These are phyloP conservation scores for Mycena alexandri DNA, from an alignment of 768 basidiomycete species.

Conservation along the genomic window DNA sequence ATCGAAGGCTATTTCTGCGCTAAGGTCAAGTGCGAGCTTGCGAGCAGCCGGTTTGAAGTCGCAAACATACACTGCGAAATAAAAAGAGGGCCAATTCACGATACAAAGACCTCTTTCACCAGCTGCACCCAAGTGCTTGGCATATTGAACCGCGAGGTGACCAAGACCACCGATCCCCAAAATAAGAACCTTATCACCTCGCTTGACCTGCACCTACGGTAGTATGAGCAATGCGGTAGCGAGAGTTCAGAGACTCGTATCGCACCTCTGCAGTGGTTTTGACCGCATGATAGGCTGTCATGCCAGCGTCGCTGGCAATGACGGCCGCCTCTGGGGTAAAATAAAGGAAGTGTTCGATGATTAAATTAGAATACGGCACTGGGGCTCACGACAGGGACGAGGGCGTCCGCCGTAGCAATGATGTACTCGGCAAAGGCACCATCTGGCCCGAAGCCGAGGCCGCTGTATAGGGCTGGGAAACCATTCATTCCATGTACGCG, in stretches of 20 bases:
- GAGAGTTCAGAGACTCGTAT: neutral
- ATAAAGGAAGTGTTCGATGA: slow-evolving; percentile 1
- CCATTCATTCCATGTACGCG: slow-evolving; percentile 25
- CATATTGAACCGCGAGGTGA: slow-evolving; percentile 39
- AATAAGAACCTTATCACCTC: slow-evolving; percentile 36
- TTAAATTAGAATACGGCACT: neutral
- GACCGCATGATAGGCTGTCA: slow-evolving; percentile 37
- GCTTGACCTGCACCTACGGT: slow-evolving; percentile 35
- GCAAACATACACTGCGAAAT: slow-evolving; percentile 35
- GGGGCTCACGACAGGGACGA: slow-evolving; percentile 34
- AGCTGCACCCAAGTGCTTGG: slow-evolving; percentile 41
- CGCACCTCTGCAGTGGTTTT: slow-evolving; percentile 29
- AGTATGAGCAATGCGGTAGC: neutral
- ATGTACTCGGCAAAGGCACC: slow-evolving; percentile 38
- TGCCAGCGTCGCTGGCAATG: slow-evolving; percentile 36
- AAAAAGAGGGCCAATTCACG: neutral
- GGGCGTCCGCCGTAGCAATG: slow-evolving; percentile 20
- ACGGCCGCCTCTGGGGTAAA: slow-evolving; percentile 32
- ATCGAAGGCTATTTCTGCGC: slow-evolving; percentile 39
- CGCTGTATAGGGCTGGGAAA: slow-evolving; percentile 20
- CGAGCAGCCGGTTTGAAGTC: slow-evolving; percentile 40
- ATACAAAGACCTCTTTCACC: slow-evolving; percentile 13
- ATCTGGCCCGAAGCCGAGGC: slow-evolving; percentile 31
- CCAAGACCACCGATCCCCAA: slow-evolving; percentile 38
- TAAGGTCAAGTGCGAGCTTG: slow-evolving; percentile 39